Conservation (phyloP, 495 filamentous ascomycete species). For the Lentithecium fluviatile region DNA sequence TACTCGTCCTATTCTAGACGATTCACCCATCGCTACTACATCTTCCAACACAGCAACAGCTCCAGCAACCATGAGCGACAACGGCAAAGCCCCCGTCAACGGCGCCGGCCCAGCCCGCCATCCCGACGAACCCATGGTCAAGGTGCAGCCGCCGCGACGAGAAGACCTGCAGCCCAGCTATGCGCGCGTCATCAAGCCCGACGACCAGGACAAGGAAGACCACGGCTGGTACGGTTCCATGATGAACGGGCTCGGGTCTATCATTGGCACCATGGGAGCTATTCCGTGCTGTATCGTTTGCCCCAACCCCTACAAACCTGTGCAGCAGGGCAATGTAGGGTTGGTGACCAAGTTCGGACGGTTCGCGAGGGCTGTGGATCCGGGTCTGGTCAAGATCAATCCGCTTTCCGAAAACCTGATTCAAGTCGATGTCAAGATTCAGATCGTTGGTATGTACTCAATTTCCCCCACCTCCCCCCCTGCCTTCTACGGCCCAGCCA, state of each 20-base stretch:
- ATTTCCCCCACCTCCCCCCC: background rate
- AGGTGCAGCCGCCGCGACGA: slow-evolving; percentile 75
- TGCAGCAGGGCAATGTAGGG: slow-evolving; percentile 88
- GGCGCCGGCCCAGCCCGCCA: slow-evolving; percentile 9
- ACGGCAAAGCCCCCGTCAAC: background rate
- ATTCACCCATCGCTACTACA: background rate
- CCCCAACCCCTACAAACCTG: slow-evolving; percentile 96
- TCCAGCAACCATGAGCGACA: slow-evolving; percentile 5
- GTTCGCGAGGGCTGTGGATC: slow-evolving; percentile 95
- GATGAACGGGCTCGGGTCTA: slow-evolving; percentile 75
- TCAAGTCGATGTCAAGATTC: slow-evolving; percentile 97
- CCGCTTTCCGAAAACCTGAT: slow-evolving; percentile 87
- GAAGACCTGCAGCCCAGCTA: slow-evolving; percentile 90
- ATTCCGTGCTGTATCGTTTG: slow-evolving; percentile 90
- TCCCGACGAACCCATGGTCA: slow-evolving; percentile 52
- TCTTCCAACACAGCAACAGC: background rate
- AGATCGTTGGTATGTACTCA: slow-evolving; percentile 71
- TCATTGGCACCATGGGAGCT: slow-evolving; percentile 78
- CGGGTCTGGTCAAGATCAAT: slow-evolving; percentile 96
- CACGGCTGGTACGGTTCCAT: slow-evolving; percentile 91
- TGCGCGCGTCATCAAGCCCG: slow-evolving; percentile 69
- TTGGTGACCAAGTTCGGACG: slow-evolving; percentile 94
- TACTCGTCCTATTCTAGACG: background rate
- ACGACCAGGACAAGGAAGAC: slow-evolving; percentile 62
- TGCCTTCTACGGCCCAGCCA: background rate